A percentile compares a stretch with the other conserved stretches of the same genome.
phyloP scores from a whole-genome alignment of 192 early-diverging fungal genomes.

The Gryganskiella cystojenkinii region DNA sequence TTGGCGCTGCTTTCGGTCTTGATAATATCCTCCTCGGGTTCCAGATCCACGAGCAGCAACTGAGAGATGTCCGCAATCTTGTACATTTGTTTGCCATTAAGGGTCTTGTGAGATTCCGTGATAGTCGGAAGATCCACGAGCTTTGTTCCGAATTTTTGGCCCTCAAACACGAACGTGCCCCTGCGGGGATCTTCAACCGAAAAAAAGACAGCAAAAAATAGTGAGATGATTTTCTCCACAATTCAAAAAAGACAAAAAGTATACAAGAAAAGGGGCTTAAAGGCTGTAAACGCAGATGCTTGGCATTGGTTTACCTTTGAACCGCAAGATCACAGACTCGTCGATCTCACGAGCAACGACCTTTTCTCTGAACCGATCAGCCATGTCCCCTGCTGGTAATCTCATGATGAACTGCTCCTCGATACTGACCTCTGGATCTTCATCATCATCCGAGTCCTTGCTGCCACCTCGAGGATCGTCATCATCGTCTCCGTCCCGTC shows the following conservation, averaged over 20 bases:
- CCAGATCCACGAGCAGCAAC: constrained; percentile 55
- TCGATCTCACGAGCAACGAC: constrained; percentile 55
- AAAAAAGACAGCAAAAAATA: no score
- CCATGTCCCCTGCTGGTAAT: constrained; percentile 64
- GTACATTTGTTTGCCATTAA: constrained; percentile 87
- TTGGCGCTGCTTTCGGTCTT: constrained; percentile 12
- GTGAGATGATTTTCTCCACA: no score
- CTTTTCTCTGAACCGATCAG: constrained; percentile 61
- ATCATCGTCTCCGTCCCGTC: constrained; percentile 8
- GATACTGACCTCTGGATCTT: constrained; percentile 73
- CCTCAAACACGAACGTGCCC: constrained; percentile 68
- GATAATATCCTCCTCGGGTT: constrained; percentile 12
- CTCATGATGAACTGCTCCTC: constrained; percentile 90
- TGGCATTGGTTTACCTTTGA: constrained; percentile 44
- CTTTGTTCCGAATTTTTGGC: constrained; percentile 65
- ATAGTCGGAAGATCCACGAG: constrained; percentile 89
- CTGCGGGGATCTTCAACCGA: constrained; percentile 71
- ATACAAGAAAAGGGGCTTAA: no score
- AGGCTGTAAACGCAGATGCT: no score
- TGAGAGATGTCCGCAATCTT: constrained; percentile 90
- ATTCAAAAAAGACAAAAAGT: no score
- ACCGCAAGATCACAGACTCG: constrained; percentile 59
- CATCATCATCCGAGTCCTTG: constrained; percentile 60
- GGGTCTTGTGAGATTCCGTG: constrained; percentile 87
- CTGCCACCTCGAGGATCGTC: neutral